These are phyloP conservation scores for Lachnellula arida DNA, from an alignment of 2,329 filamentous ascomycete genomes.

Conservation along the genomic window DNA sequence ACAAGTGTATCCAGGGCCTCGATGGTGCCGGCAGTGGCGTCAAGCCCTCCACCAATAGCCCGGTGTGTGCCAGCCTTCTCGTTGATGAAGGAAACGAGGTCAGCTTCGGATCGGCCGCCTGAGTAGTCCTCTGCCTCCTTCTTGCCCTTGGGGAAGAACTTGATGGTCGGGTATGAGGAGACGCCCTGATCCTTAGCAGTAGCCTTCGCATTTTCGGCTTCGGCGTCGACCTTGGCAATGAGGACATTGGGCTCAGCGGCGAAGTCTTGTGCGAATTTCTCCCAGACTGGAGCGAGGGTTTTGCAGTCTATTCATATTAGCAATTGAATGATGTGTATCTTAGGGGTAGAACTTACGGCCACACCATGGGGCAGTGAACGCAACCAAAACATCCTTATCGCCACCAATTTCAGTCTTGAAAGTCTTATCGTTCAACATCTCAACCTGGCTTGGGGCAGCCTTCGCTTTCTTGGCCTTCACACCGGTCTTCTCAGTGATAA, in stretches of 20 bases:
- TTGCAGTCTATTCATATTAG: slow-evolving; percentile 75
- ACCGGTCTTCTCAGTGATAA: slow-evolving; percentile 83
- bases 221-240: slow-evolving; percentile 93
- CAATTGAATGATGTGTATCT: neutral
- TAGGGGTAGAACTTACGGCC: slow-evolving; percentile 60
- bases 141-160: slow-evolving; percentile 88
- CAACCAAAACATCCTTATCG: slow-evolving; percentile 87
- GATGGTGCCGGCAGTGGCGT: slow-evolving; percentile 76
- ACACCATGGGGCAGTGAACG: slow-evolving; percentile 98
- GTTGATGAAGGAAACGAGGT: slow-evolving; percentile 79
- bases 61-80: slow-evolving; percentile 85
- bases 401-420: slow-evolving; percentile 76
- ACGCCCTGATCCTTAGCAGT: slow-evolving; percentile 73
- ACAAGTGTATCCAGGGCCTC: slow-evolving; percentile 73
- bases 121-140: slow-evolving; percentile 67
- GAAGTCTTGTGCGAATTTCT: slow-evolving; percentile 79
- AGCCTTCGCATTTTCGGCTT: slow-evolving; percentile 78
- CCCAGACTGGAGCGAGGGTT: slow-evolving; percentile 83
- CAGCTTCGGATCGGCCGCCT: slow-evolving; percentile 70
- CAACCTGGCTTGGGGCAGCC: slow-evolving; percentile 68
- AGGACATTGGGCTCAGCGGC: slow-evolving; percentile 71
- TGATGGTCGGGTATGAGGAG: slow-evolving; percentile 90
- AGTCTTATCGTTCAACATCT: slow-evolving; percentile 71
- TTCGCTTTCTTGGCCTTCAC: slow-evolving; percentile 71
- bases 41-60: slow-evolving; percentile 71